A percentile compares a stretch with the other conserved stretches of the same genome.
phyloP scores from a whole-genome alignment of 1,284 basidiomycete genomes.

The Wolfiporia cocos region DNA sequence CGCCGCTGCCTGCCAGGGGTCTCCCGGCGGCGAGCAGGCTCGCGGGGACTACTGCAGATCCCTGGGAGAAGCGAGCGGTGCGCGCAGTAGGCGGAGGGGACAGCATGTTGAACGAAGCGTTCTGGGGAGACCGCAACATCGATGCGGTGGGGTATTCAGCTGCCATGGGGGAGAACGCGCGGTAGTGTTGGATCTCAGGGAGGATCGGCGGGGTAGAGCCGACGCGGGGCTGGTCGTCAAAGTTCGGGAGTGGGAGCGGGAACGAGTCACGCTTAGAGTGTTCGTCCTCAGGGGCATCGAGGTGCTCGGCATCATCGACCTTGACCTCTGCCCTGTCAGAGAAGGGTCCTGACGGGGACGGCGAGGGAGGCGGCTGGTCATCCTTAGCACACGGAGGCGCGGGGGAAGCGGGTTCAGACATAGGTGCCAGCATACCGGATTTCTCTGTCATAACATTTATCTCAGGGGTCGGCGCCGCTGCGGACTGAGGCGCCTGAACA shows the following conservation, averaged over 20 bases:
- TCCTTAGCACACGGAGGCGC: not conserved
- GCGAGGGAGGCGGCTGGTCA: not conserved
- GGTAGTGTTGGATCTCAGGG: constrained; percentile 40
- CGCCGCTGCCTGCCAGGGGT: constrained; percentile 2
- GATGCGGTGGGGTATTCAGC: constrained; percentile 27
- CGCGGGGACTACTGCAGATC: constrained; percentile 20
- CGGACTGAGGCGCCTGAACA: constrained; percentile 29
- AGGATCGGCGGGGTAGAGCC: constrained; percentile 45
- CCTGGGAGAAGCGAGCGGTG: constrained; percentile 11
- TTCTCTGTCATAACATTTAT: no score
- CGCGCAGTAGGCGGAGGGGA: constrained; percentile 18
- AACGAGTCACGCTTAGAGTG: constrained; percentile 11
- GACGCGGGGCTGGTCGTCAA: constrained; percentile 26
- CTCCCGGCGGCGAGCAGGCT: constrained; percentile 15
- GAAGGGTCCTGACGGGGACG: not conserved
- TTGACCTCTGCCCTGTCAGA: constrained; percentile 2
- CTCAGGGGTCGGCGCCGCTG: not conserved
- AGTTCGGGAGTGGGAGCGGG: constrained; percentile 26
- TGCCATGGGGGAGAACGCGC: constrained; percentile 30
- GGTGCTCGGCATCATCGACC: constrained; percentile 8
- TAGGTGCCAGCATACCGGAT: no score
- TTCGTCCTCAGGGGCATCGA: constrained; percentile 14
- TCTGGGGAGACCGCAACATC: constrained; percentile 12
- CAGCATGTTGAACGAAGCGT: constrained; percentile 16
- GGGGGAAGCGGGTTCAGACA: not conserved